Conservation (phyloP, 169 alveolate species). For the Perkinsus olseni region DNA sequence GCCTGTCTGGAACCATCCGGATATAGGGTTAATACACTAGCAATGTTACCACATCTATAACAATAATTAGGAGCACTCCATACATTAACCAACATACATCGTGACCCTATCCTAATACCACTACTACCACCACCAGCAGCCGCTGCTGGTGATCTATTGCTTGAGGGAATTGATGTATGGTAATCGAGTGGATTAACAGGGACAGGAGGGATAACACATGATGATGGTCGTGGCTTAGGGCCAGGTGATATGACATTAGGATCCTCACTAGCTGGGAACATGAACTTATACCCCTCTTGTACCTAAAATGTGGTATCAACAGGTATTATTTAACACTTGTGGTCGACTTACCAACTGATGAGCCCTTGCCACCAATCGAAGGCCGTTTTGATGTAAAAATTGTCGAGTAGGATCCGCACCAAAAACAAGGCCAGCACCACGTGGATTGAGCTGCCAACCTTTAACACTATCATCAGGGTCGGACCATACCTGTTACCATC, state of each 20-base stretch:
- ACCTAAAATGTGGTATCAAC: neutral
- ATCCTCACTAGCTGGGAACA: constrained; percentile 27
- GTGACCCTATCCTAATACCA: constrained; percentile 46
- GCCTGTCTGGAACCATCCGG: neutral
- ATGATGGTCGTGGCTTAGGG: neutral
- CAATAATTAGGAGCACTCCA: constrained; percentile 98
- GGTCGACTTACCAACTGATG: constrained; percentile 84
- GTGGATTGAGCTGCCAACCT: constrained; percentile 75
- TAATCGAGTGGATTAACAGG: no score
- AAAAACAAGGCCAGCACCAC: constrained; percentile 86
- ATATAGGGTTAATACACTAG: constrained; percentile 42
- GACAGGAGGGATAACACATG: neutral
- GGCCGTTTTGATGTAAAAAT: constrained; percentile 62
- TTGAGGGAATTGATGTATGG: no score
- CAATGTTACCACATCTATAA: constrained; percentile 83
- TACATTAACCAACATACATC: constrained; percentile 64
- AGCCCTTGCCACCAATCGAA: constrained; percentile 79
- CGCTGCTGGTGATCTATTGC: neutral
- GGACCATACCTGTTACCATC: constrained; percentile 48
- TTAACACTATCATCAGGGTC: constrained; percentile 76
- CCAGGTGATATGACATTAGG: constrained; percentile 33
- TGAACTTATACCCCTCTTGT: constrained; percentile 42
- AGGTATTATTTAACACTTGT: neutral
- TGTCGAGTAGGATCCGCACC: constrained; percentile 79
- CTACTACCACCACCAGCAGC: constrained; percentile 56